Conservation (phyloP, 1,139 yeast species). For the Lodderomyces parapsilosis region DNA sequence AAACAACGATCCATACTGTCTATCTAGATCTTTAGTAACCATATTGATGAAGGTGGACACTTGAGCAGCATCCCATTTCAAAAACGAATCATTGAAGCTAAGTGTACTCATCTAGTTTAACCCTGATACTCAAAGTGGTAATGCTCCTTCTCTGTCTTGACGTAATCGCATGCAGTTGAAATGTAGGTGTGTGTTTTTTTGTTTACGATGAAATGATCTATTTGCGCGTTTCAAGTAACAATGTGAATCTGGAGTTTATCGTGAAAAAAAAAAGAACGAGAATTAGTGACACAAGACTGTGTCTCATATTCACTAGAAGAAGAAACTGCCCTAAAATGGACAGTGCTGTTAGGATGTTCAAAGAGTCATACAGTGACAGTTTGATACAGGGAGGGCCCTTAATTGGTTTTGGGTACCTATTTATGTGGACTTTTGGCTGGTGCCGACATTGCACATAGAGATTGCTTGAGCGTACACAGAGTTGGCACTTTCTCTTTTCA, state of each 20-base stretch:
- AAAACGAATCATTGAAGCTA: slow-evolving; percentile 34
- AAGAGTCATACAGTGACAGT: no score
- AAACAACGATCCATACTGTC: slow-evolving; percentile 31
- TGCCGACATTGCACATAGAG: no score
- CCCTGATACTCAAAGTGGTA: not conserved
- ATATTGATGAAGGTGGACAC: slow-evolving; percentile 37
- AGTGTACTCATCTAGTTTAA: slow-evolving; percentile 8
- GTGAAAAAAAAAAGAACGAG: not conserved
- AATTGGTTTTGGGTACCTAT: no score
- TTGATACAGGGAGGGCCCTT: no score
- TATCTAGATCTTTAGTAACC: slow-evolving; percentile 18
- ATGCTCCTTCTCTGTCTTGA: not conserved
- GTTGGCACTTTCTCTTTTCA: no score
- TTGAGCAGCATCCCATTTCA: slow-evolving; percentile 51
- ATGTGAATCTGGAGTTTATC: not conserved
- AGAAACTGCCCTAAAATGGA: not conserved
- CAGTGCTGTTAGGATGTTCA: no score
- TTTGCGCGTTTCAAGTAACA: slow-evolving; percentile 1
- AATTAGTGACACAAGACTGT: not conserved
- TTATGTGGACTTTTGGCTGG: no score
- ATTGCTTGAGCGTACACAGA: no score
- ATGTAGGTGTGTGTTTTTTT: not conserved
- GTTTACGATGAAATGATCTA: not conserved
- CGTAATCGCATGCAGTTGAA: not conserved
- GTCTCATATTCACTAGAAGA: not conserved